Evolutionary conservation across 2,329 filamentous ascomycete species (phyloP).

Genomic region (Sporothrix schenckii): DNA sequence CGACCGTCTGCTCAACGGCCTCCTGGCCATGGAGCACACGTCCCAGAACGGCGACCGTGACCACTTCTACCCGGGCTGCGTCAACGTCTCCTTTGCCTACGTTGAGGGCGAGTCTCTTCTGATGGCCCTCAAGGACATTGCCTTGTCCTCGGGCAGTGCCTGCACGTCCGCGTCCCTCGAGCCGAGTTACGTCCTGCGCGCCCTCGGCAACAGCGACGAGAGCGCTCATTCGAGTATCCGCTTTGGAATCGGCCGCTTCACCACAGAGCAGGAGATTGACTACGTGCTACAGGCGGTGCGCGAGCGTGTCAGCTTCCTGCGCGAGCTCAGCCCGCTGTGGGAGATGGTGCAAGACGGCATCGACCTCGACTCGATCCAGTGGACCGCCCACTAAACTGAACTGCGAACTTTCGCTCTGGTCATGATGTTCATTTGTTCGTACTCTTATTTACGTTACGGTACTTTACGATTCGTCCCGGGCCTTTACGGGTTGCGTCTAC

Average conservation of each 20-base stretch:
- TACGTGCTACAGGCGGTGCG: slow-evolving; percentile 94
- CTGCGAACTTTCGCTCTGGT: neutral
- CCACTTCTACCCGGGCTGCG: slow-evolving; percentile 90
- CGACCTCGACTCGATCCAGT: slow-evolving; percentile 94
- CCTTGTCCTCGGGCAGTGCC: slow-evolving; percentile 91
- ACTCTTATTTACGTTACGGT: neutral
- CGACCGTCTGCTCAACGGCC: slow-evolving; percentile 77
- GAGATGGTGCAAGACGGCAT: slow-evolving; percentile 97
- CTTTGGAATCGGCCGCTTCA: slow-evolving; percentile 96
- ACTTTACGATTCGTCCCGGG: neutral
- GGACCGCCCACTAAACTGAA: slow-evolving; percentile 79
- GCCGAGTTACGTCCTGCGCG: slow-evolving; percentile 92
- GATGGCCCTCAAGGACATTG: slow-evolving; percentile 98
- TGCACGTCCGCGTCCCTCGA: slow-evolving; percentile 97
- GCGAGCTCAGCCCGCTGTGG: slow-evolving; percentile 95
- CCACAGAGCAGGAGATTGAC: slow-evolving; percentile 91
- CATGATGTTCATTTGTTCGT: slow-evolving; percentile 15
- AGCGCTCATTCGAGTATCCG: slow-evolving; percentile 97
- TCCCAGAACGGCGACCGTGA: slow-evolving; percentile 82
- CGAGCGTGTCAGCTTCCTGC: slow-evolving; percentile 87
- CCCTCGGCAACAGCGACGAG: slow-evolving; percentile 94
- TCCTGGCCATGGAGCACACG: slow-evolving; percentile 89
- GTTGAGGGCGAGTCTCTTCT: slow-evolving; percentile 96
- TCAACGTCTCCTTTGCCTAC: slow-evolving; percentile 98
- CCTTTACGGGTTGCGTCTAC: neutral